These are phyloP conservation scores for Clonostachys rhizophaga DNA, from an alignment of 2,329 filamentous ascomycete genomes.

Conservation along the genomic window DNA sequence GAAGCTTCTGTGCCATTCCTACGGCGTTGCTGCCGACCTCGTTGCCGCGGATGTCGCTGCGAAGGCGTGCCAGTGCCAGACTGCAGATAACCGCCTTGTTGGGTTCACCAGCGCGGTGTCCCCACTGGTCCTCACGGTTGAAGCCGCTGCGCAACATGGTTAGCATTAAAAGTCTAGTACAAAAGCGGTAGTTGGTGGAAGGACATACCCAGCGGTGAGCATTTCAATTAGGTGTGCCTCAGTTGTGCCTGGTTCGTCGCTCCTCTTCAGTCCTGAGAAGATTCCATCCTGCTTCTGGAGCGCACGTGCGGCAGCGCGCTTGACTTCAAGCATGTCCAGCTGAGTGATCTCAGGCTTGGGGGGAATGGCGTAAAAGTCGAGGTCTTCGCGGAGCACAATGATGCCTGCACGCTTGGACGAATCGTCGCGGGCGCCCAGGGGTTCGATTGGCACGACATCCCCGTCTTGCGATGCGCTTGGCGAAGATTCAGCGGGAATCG, in stretches of 20 bases:
- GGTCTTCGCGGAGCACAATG: conserved; percentile 91
- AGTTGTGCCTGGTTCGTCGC: conserved; percentile 92
- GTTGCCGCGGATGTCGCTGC: conserved; percentile 85
- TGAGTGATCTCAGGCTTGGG: conserved; percentile 80
- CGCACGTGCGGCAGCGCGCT: conserved; percentile 84
- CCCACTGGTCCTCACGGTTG: conserved; percentile 93
- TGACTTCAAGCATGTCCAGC: conserved; percentile 91
- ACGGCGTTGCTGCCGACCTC: conserved; percentile 74
- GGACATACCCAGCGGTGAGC: conserved; percentile 88
- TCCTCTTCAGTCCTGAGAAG: conserved; percentile 91
- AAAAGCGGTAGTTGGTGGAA: neutral
- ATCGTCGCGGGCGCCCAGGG: conserved; percentile 64
- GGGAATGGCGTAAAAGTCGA: conserved; percentile 97
- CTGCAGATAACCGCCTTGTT: conserved; percentile 99
- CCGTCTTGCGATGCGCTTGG: conserved; percentile 60
- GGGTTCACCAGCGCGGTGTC: conserved; percentile 93
- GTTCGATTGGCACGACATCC: conserved; percentile 63
- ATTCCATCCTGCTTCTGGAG: conserved; percentile 88
- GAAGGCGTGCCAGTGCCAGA: conserved; percentile 84
- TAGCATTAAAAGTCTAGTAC: neutral
- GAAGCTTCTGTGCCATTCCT: conserved; percentile 96
- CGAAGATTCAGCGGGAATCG: conserved; percentile 76
- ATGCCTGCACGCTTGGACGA: conserved; percentile 92
- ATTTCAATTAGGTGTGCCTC: conserved; percentile 99
- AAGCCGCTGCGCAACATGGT: conserved; percentile 64